Evolutionary conservation across 2,329 filamentous ascomycete genomes (phyloP), one percentile per base, ranked within the genome.

Genomic region (Knoxdaviesia proteae): DNA sequence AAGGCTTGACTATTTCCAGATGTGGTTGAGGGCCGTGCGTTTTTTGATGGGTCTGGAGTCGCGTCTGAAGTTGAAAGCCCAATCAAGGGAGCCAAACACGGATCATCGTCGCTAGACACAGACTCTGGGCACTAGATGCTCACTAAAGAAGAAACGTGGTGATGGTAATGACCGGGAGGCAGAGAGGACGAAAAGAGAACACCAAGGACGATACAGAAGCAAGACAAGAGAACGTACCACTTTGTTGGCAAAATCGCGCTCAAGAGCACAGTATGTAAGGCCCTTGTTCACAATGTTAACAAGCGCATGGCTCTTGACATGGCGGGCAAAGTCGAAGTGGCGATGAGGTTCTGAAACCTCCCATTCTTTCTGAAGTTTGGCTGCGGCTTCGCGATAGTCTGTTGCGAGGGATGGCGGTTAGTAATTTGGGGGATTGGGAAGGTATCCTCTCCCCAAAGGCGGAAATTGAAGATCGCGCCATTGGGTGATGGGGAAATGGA

Each of bases 331-430:
- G 47, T 68, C 63, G 48, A 79, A 70, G 47, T 75, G 63, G 52
- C 67, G 67, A 55, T 77, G 71, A 51, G 74, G 74, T 57, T 71
- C 64, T 52, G 66, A 62, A 49, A 75, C 61, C 58, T 74, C 68
- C 74, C 74, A 79, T 61, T 79, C 74, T 56, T 77, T 77, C 53
- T 77, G 73, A 50, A 79, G 71, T 55, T 75, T 76, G 59, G 71
- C 68, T 43, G 74, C 74, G 38, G 74, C 76, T 57, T 78, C 74
- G 59, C 69, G 68, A 62, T 76, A 79, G 62, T 77, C 74, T 78
- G 61, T 20, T 20, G 20, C 2, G 20, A 20, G 20, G 20, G 20
- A 20, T 20, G 20, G 20, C 20, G 20, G 20, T 20, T 20, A 20
- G 20, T 35, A 45, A 41, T 34, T 32, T 45, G 44, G 39, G 20